Evolutionary conservation across 352 stramenopile species (phyloP).

Genomic region (Phytophthora capsici): DNA sequence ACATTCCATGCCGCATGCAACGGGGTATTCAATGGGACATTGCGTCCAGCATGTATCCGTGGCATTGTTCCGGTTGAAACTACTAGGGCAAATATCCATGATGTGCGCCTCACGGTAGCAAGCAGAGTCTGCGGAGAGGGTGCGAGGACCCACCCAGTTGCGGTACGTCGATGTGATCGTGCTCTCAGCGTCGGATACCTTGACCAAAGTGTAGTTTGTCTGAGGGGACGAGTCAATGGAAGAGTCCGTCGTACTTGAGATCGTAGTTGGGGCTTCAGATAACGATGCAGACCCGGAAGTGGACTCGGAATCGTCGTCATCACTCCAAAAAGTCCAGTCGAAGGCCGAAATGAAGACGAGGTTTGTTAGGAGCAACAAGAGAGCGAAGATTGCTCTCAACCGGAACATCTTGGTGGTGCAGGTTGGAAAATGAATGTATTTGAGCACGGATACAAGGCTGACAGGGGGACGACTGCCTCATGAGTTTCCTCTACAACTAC

Average conservation of each 20-base stretch:
- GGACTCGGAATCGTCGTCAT: constrained; percentile 10
- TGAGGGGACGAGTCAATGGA: neutral
- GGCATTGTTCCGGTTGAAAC: constrained; percentile 22
- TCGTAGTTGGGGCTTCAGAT: too few species aligned
- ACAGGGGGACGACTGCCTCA: too few species aligned
- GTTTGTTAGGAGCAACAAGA: constrained; percentile 23
- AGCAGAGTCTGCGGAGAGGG: constrained; percentile 16
- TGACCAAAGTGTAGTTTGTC: neutral
- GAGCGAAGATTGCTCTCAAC: constrained; percentile 21
- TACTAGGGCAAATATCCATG: constrained; percentile 22
- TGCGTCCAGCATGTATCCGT: constrained; percentile 31
- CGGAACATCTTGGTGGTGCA: constrained; percentile 3
- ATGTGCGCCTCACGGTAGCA: constrained; percentile 45
- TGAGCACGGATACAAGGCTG: too few species aligned
- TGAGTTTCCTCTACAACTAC: too few species aligned
- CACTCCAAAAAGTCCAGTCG: constrained; percentile 34
- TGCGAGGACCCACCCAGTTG: constrained; percentile 19
- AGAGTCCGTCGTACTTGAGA: neutral
- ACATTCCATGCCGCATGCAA: constrained; percentile 8
- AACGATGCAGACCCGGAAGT: too few species aligned
- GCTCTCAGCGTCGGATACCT: neutral
- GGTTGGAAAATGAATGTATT: too few species aligned
- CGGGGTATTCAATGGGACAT: constrained; percentile 50
- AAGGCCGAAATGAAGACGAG: constrained; percentile 23
- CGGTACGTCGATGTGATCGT: constrained; percentile 4